Evolutionary conservation across 2,329 filamentous ascomycete species (phyloP).

Genomic region (Aspergillus terreus): DNA sequence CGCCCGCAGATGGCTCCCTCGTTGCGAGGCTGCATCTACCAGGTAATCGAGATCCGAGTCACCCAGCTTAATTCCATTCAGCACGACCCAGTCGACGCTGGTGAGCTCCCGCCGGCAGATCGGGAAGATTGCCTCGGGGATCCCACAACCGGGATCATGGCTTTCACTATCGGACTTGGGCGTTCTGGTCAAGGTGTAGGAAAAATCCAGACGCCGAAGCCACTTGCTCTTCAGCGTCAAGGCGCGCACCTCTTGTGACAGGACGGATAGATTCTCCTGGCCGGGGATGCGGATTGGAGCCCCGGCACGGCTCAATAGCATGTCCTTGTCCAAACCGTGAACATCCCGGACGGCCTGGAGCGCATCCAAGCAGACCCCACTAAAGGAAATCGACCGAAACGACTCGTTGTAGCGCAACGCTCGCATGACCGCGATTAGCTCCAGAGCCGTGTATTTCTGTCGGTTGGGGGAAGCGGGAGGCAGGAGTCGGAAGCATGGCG

Average conservation of each 20-base stretch:
- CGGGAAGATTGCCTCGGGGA: slow-evolving; percentile 66
- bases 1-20: slow-evolving; percentile 61
- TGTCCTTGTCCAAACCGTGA: slow-evolving; percentile 61
- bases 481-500: slow-evolving; percentile 62
- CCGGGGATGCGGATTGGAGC: slow-evolving; percentile 52
- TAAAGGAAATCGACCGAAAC: slow-evolving; percentile 66
- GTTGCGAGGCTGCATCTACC: slow-evolving; percentile 65
- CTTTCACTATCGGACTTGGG: slow-evolving; percentile 47
- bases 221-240: slow-evolving; percentile 63
- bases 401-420: slow-evolving; percentile 67
- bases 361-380: slow-evolving; percentile 59
- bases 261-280: slow-evolving; percentile 53
- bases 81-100: slow-evolving; percentile 66
- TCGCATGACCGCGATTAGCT: slow-evolving; percentile 67
- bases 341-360: slow-evolving; percentile 60
- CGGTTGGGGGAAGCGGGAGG: slow-evolving; percentile 49
- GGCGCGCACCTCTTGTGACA: slow-evolving; percentile 67
- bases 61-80: slow-evolving; percentile 66
- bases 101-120: slow-evolving; percentile 65
- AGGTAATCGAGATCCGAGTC: slow-evolving; percentile 66
- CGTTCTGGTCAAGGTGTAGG: slow-evolving; percentile 56
- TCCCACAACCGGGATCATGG: slow-evolving; percentile 63
- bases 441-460: slow-evolving; percentile 56
- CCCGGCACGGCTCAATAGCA: slow-evolving; percentile 58
- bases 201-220: slow-evolving; percentile 63